Conservation (phyloP, 2,329 filamentous ascomycete genomes). For the Sporothrix inflata region DNA sequence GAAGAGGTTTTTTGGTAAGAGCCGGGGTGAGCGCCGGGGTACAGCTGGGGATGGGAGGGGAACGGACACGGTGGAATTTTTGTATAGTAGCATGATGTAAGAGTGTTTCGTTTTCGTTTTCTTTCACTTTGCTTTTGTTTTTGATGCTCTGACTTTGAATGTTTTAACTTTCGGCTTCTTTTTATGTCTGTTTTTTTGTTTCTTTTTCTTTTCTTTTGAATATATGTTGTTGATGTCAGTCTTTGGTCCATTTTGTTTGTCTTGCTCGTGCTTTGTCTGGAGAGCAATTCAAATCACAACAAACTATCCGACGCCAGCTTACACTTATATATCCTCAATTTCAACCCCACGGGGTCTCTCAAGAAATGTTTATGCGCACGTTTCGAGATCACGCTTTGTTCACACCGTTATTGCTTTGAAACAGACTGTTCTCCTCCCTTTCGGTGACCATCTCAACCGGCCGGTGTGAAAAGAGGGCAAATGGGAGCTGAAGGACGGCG, state of each 20-base stretch:
- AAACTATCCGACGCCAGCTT: no score
- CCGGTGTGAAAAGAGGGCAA: not conserved
- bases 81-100: not conserved
- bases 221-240: not conserved
- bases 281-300: not conserved
- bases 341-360: not conserved
- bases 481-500: not conserved
- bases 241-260: not conserved
- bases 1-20: not conserved
- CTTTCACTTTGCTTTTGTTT: not conserved
- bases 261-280: not conserved
- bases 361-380: not conserved
- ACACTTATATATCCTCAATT: constrained; percentile 7
- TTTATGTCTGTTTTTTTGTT: not conserved
- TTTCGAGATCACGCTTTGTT: not conserved
- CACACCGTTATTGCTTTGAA: not conserved
- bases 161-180: not conserved
- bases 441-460: not conserved
- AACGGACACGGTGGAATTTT: not conserved
- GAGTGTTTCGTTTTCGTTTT: not conserved
- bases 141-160: not conserved
- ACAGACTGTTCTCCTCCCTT: not conserved
- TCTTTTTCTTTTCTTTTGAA: not conserved
- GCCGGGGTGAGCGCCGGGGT: not conserved
- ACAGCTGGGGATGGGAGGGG: not conserved